Evolutionary conservation across 768 basidiomycete species (phyloP), one percentile per base, ranked within the genome.

Genomic region (Russula sp.): DNA sequence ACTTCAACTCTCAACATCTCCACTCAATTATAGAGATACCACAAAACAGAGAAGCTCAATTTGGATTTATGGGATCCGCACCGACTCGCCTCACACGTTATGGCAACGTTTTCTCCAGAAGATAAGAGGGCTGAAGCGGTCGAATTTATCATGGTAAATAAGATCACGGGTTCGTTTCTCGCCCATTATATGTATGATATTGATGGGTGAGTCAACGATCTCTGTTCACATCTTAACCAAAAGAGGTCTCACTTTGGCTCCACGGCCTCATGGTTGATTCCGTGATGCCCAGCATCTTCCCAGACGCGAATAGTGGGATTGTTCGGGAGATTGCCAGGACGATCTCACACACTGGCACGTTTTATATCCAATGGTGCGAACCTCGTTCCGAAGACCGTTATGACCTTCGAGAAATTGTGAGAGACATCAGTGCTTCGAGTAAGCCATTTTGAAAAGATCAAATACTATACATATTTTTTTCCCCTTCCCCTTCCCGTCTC

Each of bases 31-130:
- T 28, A 63, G 62, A 32, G 3, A 7, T 63, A 63, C 20, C 5
- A 34, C 14, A 11, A 11, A 0, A 28, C 50, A 1, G 62, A 63
- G 7, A 26, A n/a, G 0, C 32, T 53, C 5, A 1, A 7, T 0
- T 26, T 63, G 14, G 42, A 36, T 0, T 38, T 63, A 10, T 58
- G 62, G 62, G 62, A 63, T 4, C 26, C 22, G 0, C 30, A 2
- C 3, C 11, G 62, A 0, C 57, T 63, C 2, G 62, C 62, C 0
- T 30, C 57, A 4, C 57, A 63, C 0, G 51, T 18, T 3, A 9
- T 44, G 22, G 62, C 57, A 0, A 20, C 50, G 3, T 30, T 63
- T 42, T 22, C 40, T 1, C 24, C 18, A 0, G 50, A 52, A 13
- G 5, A 9, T 9, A 18, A n/a, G 11, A 49, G 57, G 13, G 24